phyloP scores from a whole-genome alignment of 2,329 filamentous ascomycete genomes.

The Alternaria sp. region DNA sequence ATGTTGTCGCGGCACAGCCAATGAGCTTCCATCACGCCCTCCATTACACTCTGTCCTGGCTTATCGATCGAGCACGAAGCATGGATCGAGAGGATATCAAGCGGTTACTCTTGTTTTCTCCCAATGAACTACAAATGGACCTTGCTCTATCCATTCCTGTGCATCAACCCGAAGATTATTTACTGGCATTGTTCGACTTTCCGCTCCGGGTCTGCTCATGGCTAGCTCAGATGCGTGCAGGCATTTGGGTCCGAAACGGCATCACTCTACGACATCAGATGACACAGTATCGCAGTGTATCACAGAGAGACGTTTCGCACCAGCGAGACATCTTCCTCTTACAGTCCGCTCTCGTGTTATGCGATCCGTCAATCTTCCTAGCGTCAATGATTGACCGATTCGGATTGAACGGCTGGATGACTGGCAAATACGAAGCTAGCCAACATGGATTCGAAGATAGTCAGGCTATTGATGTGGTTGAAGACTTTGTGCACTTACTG shows the following conservation, averaged over 20 bases:
- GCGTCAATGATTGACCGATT: slow-evolving; percentile 93
- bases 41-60: slow-evolving; percentile 95
- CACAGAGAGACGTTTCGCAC: slow-evolving; percentile 89
- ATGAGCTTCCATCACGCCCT: slow-evolving; percentile 98
- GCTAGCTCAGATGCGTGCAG: slow-evolving; percentile 97
- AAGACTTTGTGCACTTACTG: slow-evolving; percentile 94
- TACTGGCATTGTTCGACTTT: slow-evolving; percentile 90
- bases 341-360: slow-evolving; percentile 88
- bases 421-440: slow-evolving; percentile 75
- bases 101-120: slow-evolving; percentile 75
- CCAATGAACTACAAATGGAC: slow-evolving; percentile 72
- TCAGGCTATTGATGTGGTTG: slow-evolving; percentile 90
- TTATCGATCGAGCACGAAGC: slow-evolving; percentile 86
- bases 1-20: slow-evolving; percentile 85
- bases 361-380: slow-evolving; percentile 82
- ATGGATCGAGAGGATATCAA: slow-evolving; percentile 74
- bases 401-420: slow-evolving; percentile 86
- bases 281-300: slow-evolving; percentile 88
- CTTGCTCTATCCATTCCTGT: slow-evolving; percentile 65
- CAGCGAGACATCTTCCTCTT: slow-evolving; percentile 94
- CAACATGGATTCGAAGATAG: slow-evolving; percentile 78
- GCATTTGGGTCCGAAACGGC: slow-evolving; percentile 98
- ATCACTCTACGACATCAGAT: slow-evolving; percentile 96
- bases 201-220: slow-evolving; percentile 93
- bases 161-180: slow-evolving; percentile 75